A percentile compares a stretch with the other conserved stretches of the same genome.
Evolutionary conservation across 345 rosid species (phyloP).

Genomic region (Rhizophora apiculata): DNA sequence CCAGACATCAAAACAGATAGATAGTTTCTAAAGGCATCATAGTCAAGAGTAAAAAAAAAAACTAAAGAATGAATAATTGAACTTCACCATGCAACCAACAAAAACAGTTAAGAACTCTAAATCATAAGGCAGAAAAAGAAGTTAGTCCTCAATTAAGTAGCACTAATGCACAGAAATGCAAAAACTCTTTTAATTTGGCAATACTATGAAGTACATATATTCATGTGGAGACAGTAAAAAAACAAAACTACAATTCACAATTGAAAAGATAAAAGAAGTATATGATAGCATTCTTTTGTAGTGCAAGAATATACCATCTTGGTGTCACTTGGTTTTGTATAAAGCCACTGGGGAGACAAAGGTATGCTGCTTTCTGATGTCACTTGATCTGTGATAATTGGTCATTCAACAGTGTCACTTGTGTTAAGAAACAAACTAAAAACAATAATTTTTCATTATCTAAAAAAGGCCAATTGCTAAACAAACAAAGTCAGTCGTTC

Average conservation of each 20-base stretch:
- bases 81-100: not conserved
- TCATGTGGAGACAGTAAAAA: not conserved
- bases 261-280: not conserved
- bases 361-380: slow-evolving; percentile 80
- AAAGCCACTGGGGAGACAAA: slow-evolving; percentile 93
- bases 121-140: not conserved
- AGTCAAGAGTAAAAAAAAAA: no score
- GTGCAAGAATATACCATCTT: slow-evolving; percentile 39
- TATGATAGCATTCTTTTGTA: slow-evolving; percentile 5
- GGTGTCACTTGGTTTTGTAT: slow-evolving; percentile 61
- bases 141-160: not conserved
- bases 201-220: not conserved
- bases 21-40: no score
- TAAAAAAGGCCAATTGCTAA: not conserved
- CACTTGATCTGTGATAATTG: slow-evolving; percentile 53
- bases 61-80: not conserved
- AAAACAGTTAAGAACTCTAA: not conserved
- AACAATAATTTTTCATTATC: not conserved
- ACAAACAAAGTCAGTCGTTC: not conserved
- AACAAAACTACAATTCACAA: not conserved
- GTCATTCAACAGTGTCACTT: slow-evolving; percentile 9
- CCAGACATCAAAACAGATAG: no score
- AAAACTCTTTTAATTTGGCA: not conserved
- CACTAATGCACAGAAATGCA: not conserved
- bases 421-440: not conserved